These are phyloP conservation scores for Umbelopsis sp. DNA, from an alignment of 371 early-diverging fungal species.

Conservation along the genomic window DNA sequence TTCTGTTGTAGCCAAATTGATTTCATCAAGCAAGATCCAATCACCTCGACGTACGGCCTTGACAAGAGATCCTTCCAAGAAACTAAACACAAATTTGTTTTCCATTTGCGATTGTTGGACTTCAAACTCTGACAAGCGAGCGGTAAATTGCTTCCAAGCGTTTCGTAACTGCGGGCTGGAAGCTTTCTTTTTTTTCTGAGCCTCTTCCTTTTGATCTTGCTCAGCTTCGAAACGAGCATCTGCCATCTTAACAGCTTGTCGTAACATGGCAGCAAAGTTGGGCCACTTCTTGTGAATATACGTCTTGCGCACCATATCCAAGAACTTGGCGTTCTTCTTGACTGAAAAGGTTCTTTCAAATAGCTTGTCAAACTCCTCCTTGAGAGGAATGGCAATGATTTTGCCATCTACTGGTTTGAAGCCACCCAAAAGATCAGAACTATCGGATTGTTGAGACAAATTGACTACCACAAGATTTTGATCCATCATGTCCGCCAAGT, in stretches of 20 bases:
- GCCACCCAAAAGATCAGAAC: constrained; percentile 97
- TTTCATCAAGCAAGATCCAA: constrained; percentile 99
- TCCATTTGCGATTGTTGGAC: constrained; percentile 75
- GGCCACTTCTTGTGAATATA: constrained; percentile 80
- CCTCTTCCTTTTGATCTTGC: constrained; percentile 29
- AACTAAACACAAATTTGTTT: constrained; percentile 88
- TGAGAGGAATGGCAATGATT: constrained; percentile 78
- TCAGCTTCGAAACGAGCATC: constrained; percentile 58
- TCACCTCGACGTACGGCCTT: constrained; percentile 92
- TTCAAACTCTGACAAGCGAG: constrained; percentile 64
- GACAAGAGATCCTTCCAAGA: constrained; percentile 93
- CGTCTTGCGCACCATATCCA: constrained; percentile 77
- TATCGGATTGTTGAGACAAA: constrained; percentile 98
- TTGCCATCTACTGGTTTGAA: constrained; percentile 95
- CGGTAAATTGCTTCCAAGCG: constrained; percentile 67
- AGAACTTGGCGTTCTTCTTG: constrained; percentile 83
- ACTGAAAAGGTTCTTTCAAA: constrained; percentile 89
- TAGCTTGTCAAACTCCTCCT: constrained; percentile 83
- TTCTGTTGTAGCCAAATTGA: constrained; percentile 97
- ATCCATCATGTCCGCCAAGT: constrained; percentile 82
- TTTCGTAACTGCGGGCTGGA: constrained; percentile 53
- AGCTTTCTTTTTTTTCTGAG: constrained; percentile 30
- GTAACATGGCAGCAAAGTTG: constrained; percentile 73
- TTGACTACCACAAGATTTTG: constrained; percentile 92
- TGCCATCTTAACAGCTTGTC: constrained; percentile 78